These are phyloP conservation scores for Solanum tarijense DNA, from an alignment of 257 asterid species.

Conservation along the genomic window DNA sequence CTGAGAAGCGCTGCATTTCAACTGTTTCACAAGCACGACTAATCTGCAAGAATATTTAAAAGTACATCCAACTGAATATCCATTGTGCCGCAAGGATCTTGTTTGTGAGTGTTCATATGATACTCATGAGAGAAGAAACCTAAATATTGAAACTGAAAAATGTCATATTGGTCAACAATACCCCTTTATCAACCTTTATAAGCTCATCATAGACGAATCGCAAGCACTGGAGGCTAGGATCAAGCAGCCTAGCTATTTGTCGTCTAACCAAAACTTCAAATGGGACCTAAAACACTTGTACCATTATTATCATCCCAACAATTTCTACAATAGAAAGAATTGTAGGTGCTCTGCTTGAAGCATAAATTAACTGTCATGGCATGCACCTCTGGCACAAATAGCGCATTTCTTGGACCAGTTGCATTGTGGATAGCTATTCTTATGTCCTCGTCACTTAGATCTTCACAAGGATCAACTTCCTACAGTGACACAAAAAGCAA, in stretches of 20 bases:
- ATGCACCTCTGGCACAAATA: slow-evolving; percentile 82
- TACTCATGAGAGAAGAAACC: not conserved
- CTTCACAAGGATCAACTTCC: slow-evolving; percentile 97
- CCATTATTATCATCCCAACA: not conserved
- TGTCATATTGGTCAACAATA: not conserved
- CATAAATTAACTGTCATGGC: not conserved
- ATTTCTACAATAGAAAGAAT: not conserved
- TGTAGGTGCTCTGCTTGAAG: not conserved
- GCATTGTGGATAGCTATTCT: slow-evolving; percentile 90
- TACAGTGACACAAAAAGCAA: slow-evolving; percentile 14
- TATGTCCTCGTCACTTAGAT: slow-evolving; percentile 87
- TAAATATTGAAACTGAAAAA: not conserved
- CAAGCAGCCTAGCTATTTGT: slow-evolving; percentile 81
- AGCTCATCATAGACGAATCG: slow-evolving; percentile 86
- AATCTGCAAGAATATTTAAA: slow-evolving; percentile 36
- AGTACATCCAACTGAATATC: not conserved
- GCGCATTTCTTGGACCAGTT: slow-evolving; percentile 75
- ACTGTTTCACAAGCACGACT: slow-evolving; percentile 70
- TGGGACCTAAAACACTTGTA: slow-evolving; percentile 51
- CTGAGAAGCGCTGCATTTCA: slow-evolving; percentile 80
- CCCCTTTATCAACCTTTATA: slow-evolving; percentile 55
- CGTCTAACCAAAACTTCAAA: slow-evolving; percentile 88
- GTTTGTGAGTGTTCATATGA: not conserved
- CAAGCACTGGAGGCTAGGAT: slow-evolving; percentile 97
- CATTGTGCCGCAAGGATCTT: not conserved